Evolutionary conservation across 2,329 filamentous ascomycete genomes (phyloP).

Genomic region (Gnomoniopsis smithogilvyi): DNA sequence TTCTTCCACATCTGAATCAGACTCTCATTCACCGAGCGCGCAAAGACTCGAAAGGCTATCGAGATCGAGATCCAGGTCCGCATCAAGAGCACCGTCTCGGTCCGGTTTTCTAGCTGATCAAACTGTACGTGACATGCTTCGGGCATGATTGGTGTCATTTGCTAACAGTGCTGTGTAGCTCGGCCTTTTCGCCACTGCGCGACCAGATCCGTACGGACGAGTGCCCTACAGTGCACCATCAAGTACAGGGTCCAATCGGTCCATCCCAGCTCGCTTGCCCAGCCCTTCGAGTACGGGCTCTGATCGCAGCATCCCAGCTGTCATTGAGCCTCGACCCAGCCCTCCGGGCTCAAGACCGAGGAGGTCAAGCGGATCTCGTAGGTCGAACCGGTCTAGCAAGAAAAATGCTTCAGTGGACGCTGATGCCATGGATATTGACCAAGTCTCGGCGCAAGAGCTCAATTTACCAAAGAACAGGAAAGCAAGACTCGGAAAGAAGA

Average conservation of each 20-base stretch:
- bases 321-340: not conserved
- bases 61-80: slow-evolving; percentile 16
- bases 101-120: not conserved
- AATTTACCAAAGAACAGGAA: not conserved
- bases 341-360: not conserved
- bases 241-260: slow-evolving; percentile 3
- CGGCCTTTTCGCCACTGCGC: not conserved
- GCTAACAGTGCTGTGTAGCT: not conserved
- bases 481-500: not conserved
- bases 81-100: not conserved
- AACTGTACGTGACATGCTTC: not conserved
- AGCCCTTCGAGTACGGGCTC: slow-evolving; percentile 13
- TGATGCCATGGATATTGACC: not conserved
- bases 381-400: not conserved
- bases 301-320: slow-evolving; percentile 11
- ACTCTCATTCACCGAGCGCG: slow-evolving; percentile 5
- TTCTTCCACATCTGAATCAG: not conserved
- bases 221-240: not conserved
- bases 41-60: slow-evolving; percentile 4
- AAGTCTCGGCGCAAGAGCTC: not conserved
- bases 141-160: not conserved
- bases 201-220: not conserved
- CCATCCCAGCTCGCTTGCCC: not conserved
- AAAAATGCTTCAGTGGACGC: not conserved
- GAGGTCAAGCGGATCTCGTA: not conserved